phyloP scores from a whole-genome alignment of 306 rosid genomes.

The Malus asiatica region DNA sequence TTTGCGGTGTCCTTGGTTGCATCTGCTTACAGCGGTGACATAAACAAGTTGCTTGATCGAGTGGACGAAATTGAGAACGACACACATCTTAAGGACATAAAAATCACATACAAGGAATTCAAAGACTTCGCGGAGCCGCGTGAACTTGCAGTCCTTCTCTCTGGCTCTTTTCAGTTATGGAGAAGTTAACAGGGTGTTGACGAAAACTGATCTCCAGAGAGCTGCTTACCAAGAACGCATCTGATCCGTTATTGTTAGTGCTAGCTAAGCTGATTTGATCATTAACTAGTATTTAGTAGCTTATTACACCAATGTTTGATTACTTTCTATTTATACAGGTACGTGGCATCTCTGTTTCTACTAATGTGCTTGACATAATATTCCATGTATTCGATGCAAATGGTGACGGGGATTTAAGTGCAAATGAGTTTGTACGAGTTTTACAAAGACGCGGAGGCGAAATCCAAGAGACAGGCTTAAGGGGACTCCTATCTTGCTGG shows the following conservation, averaged over 20 bases:
- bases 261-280: neutral
- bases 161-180: conserved; percentile 74
- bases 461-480: conserved; percentile 17
- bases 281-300: neutral
- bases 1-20: conserved; percentile 82
- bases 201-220: conserved; percentile 66
- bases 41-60: conserved; percentile 53
- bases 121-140: conserved; percentile 56
- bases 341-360: conserved; percentile 47
- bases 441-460: conserved; percentile 40
- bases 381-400: conserved; percentile 68
- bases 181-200: conserved; percentile 55
- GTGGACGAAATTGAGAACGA: conserved; percentile 41
- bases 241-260: neutral
- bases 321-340: conserved; percentile 36
- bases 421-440: conserved; percentile 56
- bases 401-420: conserved; percentile 52
- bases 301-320: neutral
- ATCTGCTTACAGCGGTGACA: conserved; percentile 57
- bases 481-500: conserved; percentile 50
- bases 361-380: conserved; percentile 54
- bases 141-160: conserved; percentile 46
- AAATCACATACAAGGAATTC: conserved; percentile 57
- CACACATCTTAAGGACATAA: conserved; percentile 21
- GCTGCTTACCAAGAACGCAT: conserved; percentile 68